These are phyloP conservation scores for Fragaria ananassa DNA, from an alignment of 306 rosid species.

Conservation along the genomic window DNA sequence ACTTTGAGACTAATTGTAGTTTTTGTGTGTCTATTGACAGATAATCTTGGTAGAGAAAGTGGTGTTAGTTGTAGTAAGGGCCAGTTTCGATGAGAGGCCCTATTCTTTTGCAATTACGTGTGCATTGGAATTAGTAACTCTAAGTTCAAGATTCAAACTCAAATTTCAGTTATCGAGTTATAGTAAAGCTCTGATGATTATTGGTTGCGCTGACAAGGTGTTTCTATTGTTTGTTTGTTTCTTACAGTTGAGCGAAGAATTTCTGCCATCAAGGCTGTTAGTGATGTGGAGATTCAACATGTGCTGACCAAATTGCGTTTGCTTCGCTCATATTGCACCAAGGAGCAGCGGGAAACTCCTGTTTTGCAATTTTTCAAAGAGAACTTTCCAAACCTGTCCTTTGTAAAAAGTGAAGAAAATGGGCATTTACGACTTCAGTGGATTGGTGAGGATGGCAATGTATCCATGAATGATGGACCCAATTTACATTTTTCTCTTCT, in stretches of 20 bases:
- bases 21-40: background rate
- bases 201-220: background rate
- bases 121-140: background rate
- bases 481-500: conserved; percentile 51
- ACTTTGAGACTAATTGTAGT: background rate
- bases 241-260: conserved; percentile 57
- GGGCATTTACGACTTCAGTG: conserved; percentile 48
- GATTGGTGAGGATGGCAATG: conserved; percentile 29
- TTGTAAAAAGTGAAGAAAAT: conserved; percentile 34
- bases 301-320: conserved; percentile 60
- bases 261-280: conserved; percentile 67
- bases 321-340: conserved; percentile 54
- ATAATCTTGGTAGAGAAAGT: background rate
- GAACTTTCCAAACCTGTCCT: conserved; percentile 49
- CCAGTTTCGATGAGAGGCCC: background rate
- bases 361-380: conserved; percentile 44
- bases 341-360: conserved; percentile 59
- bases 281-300: conserved; percentile 67
- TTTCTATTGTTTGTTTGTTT: background rate
- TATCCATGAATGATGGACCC: conserved; percentile 31
- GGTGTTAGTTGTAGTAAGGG: background rate
- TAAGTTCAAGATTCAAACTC: background rate
- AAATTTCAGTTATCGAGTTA: background rate
- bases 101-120: background rate
- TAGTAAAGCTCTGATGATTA: background rate